Evolutionary conservation across 2,329 filamentous ascomycete genomes (phyloP), one percentile per base, ranked within the genome.

Genomic region (Nannizziopsis arthrosporioides): DNA sequence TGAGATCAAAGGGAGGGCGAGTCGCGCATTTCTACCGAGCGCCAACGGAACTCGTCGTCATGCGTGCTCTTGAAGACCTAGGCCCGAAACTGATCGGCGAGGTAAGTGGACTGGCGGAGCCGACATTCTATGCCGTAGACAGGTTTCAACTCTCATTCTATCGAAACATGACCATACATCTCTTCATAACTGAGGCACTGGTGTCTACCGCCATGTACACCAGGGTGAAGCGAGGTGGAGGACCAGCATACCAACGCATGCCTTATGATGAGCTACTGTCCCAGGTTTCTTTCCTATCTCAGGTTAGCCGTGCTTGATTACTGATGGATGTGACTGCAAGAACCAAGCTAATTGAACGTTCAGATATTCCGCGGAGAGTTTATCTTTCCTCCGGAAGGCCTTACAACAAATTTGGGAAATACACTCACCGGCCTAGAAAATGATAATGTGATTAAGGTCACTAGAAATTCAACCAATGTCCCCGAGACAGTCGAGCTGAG

Each of bases 131-230:
- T 59, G 92, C 92, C 3, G 88, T 95, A 35, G 92, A 98, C 64
- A 78, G 88, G 46, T 98, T 98, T 71, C 92, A 98, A 62, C 76
- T 98, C 8, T 94, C 88, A 0, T 98, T 98, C 66, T 98, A 98
- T 68, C 82, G 92, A 45, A 98, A 98, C 66, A 96, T 96, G 92
- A 95, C 90, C 0, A 98, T 98, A 53, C 92, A 98, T 62, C 76
- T 98, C 4, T 98, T 98, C 65, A 92, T 98, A 49, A 84, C 87
- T 1, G 89, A 96, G 63, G 85, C 90, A 0, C 73, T 98, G 3
- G 86, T 96, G 17, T 92, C 86, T 52, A 86, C 82, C 3, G 85
- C 85, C 22, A 82, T 98, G 74, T 98, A 98, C 64, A 92, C 82
- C 0, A 78, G 80, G 39, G 84, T 96, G 47, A 98, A 98, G 66